Evolutionary conservation across 192 early-diverging fungal genomes (phyloP).

Genomic region (Rhizophagus clarus): DNA sequence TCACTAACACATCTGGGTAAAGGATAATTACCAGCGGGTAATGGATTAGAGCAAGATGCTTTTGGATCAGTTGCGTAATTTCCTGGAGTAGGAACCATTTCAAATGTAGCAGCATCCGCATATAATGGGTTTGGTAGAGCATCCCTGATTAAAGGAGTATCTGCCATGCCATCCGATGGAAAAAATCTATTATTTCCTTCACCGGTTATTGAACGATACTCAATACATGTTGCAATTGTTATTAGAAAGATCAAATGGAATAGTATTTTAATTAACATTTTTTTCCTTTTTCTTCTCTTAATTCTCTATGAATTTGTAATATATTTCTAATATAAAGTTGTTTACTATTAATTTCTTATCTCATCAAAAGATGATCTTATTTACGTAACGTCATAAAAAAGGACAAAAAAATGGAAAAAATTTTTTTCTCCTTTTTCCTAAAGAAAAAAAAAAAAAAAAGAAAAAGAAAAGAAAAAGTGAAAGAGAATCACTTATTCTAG

Average conservation of each 20-base stretch:
- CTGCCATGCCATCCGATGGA: background rate
- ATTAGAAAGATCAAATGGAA: background rate
- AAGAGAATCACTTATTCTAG: too few relatives aligned
- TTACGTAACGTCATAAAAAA: too few relatives aligned
- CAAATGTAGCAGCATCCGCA: background rate
- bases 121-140: too few relatives aligned
- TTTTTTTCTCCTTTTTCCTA: too few relatives aligned
- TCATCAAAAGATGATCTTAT: too few relatives aligned
- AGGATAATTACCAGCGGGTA: background rate
- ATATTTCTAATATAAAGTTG: too few relatives aligned
- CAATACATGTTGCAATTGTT: background rate
- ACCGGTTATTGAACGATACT: background rate
- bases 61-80: background rate
- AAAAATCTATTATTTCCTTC: background rate
- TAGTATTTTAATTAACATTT: background rate
- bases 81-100: background rate
- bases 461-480: too few relatives aligned
- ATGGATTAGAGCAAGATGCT: background rate
- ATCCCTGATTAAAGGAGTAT: background rate
- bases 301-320: background rate
- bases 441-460: too few relatives aligned
- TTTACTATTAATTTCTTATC: too few relatives aligned
- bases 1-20: slow-evolving; percentile 15
- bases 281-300: background rate
- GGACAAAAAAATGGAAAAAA: too few relatives aligned